Base-by-base conservation (phyloP, 805 yeast species). In the Zygotorulaspora sp. region DNA sequence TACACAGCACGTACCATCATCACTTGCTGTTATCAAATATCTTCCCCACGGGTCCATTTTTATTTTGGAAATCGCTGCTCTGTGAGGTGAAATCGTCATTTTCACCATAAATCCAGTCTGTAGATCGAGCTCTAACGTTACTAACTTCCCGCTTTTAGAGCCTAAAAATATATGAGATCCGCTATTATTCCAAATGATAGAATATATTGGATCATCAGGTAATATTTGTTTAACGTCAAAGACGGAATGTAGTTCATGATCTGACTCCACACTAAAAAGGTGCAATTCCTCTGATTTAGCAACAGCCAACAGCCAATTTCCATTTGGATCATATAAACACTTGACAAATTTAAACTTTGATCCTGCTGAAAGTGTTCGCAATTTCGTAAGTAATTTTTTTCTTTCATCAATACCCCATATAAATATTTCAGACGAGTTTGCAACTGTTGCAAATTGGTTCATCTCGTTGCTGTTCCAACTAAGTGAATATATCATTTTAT, bases 1-100 rank as follows among this genome's bases (percentile, higher is more conserved):
- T 9, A 50, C 24, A 3, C 46, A 41, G 13, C 57, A 51, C 9
- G 48, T 43, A 6, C 62, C 60, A 41, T 57, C 62, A 6, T 40
- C 33, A 13, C 80, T 65, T 0, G 83, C 86, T 2, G 70, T 70
- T 2, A 72, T 69, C 8, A 80, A 40, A 46, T 56, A 71, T 15
- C 59, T 48, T 0, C 81, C 86, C 34, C 66, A 51, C 3, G 80
- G 79, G 48, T 77, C 83, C 35, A 76, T 56, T 12, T 61, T 59
- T 10, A 77, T 40, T 20, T 71, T 50, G 2, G 74, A 68, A 3
- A 74, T 68, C 1, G 78, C 61, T 1, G 80, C 70, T 27, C 75
- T 62, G 48, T 79, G 84, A 0, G 74, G 74, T 10, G 55, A 44
- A 17, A 33, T 12, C 9, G 19, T 13, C 20, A 34, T 25, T 12